Evolutionary conservation across 2,329 filamentous ascomycete species (phyloP), one percentile per base, ranked within the genome.

Genomic region (Aspergillus tamarii): DNA sequence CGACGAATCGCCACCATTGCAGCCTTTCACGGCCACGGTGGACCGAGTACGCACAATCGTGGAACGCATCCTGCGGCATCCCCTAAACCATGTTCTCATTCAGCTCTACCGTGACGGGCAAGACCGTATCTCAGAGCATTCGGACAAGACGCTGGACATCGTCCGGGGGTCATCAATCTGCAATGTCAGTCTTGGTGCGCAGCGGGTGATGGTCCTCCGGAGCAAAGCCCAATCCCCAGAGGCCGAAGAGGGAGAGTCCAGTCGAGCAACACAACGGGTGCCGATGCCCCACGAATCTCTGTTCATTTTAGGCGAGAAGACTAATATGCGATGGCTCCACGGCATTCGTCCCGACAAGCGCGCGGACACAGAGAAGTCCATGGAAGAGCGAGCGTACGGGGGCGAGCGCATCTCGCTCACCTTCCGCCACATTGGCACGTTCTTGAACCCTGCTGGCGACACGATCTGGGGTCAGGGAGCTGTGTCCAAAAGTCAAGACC

Each of bases 71-170:
- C 84, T 96, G 1, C 90, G 91, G 0, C 95, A 98, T 72, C 81
- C 87, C 0, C 80, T 99, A 48, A 99, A 99, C 72, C 95, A 99
- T 75, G 94, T 89, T 1, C 81, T 99, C 55, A 96, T 99, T 53
- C 95, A 99, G 74, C 87, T 93, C 63, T 99, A 99, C 74, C 91
- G 95, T n/a, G 85, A 86, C 69, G 92, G 94, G 3, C 88, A 87
- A 55, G 95, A 99, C 78, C 93, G 93, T 75, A 99, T 99, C 66
- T 95, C 92, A 0, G 95, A 99, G 75, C 95, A 99, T 74, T 96
- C 93, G 45, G 95, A 99, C 76, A 99, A 99, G 80, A 97, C 94
- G 0, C 83, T 99, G 28, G 95, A 99, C 75, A 95, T 99, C 62
- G 89, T 88, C 14, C 87, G 86, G 30, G 88, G 85, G 5, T 95